Base-by-base conservation (phyloP, 805 yeast genomes). In the Yarrowia porcina region DNA sequence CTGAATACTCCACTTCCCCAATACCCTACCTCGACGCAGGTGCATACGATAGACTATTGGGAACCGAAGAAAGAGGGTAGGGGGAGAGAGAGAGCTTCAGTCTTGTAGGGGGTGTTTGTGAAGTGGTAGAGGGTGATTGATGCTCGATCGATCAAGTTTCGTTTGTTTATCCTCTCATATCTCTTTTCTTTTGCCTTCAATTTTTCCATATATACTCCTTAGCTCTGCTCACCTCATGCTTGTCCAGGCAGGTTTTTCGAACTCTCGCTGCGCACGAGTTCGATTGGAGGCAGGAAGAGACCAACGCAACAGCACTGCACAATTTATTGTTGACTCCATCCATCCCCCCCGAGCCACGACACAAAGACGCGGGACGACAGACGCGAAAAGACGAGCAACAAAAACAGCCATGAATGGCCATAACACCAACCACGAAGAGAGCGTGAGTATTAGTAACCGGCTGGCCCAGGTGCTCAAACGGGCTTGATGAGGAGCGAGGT, bases 301-400 rank as follows among this genome's bases (percentile, higher is more conserved):
- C 62, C 62, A 57, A 57, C 54, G 56, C 56, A 44, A 41, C 50
- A 21, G 28, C 57, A 35, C 57, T 35, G 57, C 57, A 49, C 57
- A 33, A n/a, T 52, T 20, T 30, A 27, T 52, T 62, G 61, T 52
- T 28, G 33, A 25, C 38, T 25, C 38, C 57, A 27, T 38, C 56
- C 44, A 33, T 41, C 42, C 17, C 27, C 28, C 8, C 47, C 30
- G 18, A 18, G 30, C 33, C 33, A 27, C 45, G 50, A 28, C 36
- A 39, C 52, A 30, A 18, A 18, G 25, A 30, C 52, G 25, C 36
- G 52, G 17, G 20, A 45, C 35, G 25, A 8, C 52, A 45, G 36
- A 28, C 25, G 13, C 50, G 12, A 27, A 27, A 13, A 17, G 18
- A 30, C 52, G 25, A 17, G 21, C 23, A 6, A 44, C 33, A 39